Evolutionary conservation across 495 filamentous ascomycete genomes (phyloP), one percentile per base, ranked within the genome.

Genomic region (Aspergillus sclerotiicarbonarius): DNA sequence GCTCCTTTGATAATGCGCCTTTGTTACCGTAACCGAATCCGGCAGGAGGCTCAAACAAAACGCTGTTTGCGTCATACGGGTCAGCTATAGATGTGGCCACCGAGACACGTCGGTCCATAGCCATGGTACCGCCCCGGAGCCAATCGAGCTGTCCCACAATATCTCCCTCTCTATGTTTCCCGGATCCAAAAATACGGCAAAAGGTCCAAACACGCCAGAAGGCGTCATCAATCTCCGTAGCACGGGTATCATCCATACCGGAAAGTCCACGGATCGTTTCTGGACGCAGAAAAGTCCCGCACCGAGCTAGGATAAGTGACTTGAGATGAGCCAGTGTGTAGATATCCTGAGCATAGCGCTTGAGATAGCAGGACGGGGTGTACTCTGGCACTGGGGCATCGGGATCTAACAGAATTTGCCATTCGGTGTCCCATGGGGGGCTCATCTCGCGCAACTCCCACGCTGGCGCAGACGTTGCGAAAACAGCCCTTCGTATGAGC

Each of bases 151-250:
- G 86, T 9, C 79, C 84, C n/a, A 76, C 68, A 47, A 86, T 73
- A 60, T 88, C 84, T 30, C 82, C 82, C 62, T 87, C 84, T 16
- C 85, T 76, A 31, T 75, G 73, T 51, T 84, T 85, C 0, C 77
- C 77, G 41, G 75, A 77, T 4, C 86, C 86, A 53, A 89, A 89
- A 41, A 88, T 80, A 15, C 80, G 82, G 65, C 85, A 88, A 70
- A 89, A 89, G 4, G 82, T 86, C 86, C 86, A 89, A 18, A 89
- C 78, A 0, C 86, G 79, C 84, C 84, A 88, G 53, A 88, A 81
- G 0, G 86, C 85, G 65, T 85, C 78, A 61, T 87, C 82, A n/a
- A 87, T 76, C 53, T 82, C 78, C 46, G 76, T 73, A 0, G 81
- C 76, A 10, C 80, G 76, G 8, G 64, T 56, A 35, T 75, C 71